A percentile compares a stretch with the other conserved stretches of the same genome.
These are phyloP conservation scores for Pseudogymnoascus sp. DNA, from an alignment of 2,329 filamentous ascomycete genomes.

Conservation along the genomic window DNA sequence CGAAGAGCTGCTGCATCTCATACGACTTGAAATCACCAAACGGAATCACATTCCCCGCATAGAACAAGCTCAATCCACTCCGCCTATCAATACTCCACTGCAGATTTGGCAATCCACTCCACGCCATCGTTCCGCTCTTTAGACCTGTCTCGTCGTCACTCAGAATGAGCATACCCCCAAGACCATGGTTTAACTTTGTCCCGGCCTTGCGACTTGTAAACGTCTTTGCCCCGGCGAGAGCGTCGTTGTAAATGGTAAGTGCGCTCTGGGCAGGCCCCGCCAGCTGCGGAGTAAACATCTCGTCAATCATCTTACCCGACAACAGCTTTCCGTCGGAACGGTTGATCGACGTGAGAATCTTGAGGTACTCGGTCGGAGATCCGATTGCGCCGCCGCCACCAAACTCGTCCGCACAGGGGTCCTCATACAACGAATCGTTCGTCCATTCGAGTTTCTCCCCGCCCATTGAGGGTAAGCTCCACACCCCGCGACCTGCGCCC, in stretches of 20 bases:
- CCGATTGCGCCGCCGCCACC: constrained; percentile 34
- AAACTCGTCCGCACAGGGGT: constrained; percentile 18
- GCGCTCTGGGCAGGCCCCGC: constrained; percentile 18
- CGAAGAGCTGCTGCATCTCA: constrained; percentile 31
- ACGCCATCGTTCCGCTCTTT: constrained; percentile 34
- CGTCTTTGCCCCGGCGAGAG: constrained; percentile 8
- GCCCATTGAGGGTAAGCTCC: background rate
- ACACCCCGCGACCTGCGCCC: background rate
- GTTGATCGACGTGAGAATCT: constrained; percentile 40
- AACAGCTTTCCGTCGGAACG: constrained; percentile 43
- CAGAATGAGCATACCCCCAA: constrained; percentile 37
- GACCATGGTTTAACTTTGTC: constrained; percentile 32
- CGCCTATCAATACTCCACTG: constrained; percentile 38
- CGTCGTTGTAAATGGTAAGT: constrained; percentile 25
- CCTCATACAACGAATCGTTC: constrained; percentile 14
- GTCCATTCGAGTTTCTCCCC: constrained; percentile 10
- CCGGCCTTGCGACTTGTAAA: constrained; percentile 29
- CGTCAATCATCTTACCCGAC: constrained; percentile 32
- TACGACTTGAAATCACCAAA: constrained; percentile 33
- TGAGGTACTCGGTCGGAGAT: constrained; percentile 35
- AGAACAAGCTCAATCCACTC: constrained; percentile 35
- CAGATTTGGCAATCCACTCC: constrained; percentile 40
- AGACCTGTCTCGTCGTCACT: constrained; percentile 32
- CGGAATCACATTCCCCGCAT: constrained; percentile 37
- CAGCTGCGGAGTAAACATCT: constrained; percentile 43